A percentile compares a stretch with the other conserved stretches of the same genome.
These are phyloP conservation scores for Saccharum officinarum DNA, from an alignment of 176 grass and related monocot species.

Conservation along the genomic window DNA sequence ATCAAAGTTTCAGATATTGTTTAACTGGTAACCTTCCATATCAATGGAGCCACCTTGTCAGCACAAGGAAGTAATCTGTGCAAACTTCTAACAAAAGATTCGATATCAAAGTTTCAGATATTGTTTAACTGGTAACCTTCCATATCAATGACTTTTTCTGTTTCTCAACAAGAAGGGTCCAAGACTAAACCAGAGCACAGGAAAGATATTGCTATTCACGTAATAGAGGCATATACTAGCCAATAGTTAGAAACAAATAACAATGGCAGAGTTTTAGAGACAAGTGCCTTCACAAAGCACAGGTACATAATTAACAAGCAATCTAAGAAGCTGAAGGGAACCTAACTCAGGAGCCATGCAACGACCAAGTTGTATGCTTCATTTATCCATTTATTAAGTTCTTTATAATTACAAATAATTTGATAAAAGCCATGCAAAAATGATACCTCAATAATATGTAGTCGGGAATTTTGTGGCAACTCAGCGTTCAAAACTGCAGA, in stretches of 20 bases:
- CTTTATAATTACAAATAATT: slow-evolving; percentile 9
- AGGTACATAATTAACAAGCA: not conserved
- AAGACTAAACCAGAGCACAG: not conserved
- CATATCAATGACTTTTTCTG: not conserved
- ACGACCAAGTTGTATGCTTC: not conserved
- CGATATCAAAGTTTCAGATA: slow-evolving; percentile 3
- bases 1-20: slow-evolving; percentile 4
- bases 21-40: slow-evolving; percentile 15
- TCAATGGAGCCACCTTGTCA: not conserved
- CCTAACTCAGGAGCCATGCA: not conserved
- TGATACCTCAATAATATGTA: slow-evolving; percentile 91
- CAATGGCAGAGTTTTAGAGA: slow-evolving; percentile 21
- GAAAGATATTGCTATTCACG: not conserved
- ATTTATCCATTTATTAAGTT: not conserved
- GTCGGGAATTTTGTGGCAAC: slow-evolving; percentile 96
- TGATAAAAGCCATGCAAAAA: slow-evolving; percentile 21
- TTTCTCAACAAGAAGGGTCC: not conserved
- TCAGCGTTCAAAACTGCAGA: slow-evolving; percentile 95
- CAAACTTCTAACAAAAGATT: slow-evolving; percentile 7
- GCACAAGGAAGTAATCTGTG: slow-evolving; percentile 12
- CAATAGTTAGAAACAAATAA: not conserved
- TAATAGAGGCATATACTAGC: not conserved
- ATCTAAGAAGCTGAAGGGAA: not conserved
- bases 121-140: slow-evolving; percentile 18
- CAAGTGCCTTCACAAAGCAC: not conserved